These are phyloP conservation scores for Podila epicladia DNA, from an alignment of 192 early-diverging fungal species.

Conservation along the genomic window DNA sequence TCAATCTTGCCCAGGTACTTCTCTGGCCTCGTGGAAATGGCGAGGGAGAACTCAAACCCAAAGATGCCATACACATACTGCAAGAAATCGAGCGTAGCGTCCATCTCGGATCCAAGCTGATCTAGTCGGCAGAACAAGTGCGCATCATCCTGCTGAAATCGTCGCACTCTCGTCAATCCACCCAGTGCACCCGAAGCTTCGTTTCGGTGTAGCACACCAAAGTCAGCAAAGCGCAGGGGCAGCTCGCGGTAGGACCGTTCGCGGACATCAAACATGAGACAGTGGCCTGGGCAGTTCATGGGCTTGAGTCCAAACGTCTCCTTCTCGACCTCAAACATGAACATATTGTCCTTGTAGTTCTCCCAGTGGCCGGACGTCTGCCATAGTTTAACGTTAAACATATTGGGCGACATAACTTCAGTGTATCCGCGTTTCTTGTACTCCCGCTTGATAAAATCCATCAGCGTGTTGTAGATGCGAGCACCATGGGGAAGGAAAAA, in stretches of 20 bases:
- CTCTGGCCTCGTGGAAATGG: slow-evolving; percentile 96
- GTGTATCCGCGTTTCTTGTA: slow-evolving; percentile 93
- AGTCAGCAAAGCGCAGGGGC: slow-evolving; percentile 97
- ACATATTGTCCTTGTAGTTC: slow-evolving; percentile 99
- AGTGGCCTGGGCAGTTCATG: slow-evolving; percentile 99
- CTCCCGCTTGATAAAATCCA: slow-evolving; percentile 87
- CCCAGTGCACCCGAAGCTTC: slow-evolving; percentile 92
- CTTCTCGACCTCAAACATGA: slow-evolving; percentile 93
- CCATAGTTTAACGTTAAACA: slow-evolving; percentile 99
- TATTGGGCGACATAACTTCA: slow-evolving; percentile 98
- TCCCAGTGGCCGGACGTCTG: slow-evolving; percentile 93
- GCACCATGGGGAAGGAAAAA: slow-evolving; percentile 97
- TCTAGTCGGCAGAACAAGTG: slow-evolving; percentile 95
- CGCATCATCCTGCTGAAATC: slow-evolving; percentile 99
- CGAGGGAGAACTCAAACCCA: slow-evolving; percentile 93
- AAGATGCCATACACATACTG: slow-evolving; percentile 92
- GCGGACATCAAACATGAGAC: slow-evolving; percentile 93
- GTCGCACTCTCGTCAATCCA: slow-evolving; percentile 94
- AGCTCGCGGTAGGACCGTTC: slow-evolving; percentile 96
- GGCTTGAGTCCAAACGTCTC: slow-evolving; percentile 97
- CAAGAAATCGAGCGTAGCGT: slow-evolving; percentile 87
- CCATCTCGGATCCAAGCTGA: slow-evolving; percentile 89
- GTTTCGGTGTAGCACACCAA: slow-evolving; percentile 96
- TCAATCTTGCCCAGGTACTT: slow-evolving; percentile 91
- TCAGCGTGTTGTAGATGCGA: slow-evolving; percentile 93